Conservation (phyloP, 176 grass and related monocot genomes). For the Lolium rigidum region DNA sequence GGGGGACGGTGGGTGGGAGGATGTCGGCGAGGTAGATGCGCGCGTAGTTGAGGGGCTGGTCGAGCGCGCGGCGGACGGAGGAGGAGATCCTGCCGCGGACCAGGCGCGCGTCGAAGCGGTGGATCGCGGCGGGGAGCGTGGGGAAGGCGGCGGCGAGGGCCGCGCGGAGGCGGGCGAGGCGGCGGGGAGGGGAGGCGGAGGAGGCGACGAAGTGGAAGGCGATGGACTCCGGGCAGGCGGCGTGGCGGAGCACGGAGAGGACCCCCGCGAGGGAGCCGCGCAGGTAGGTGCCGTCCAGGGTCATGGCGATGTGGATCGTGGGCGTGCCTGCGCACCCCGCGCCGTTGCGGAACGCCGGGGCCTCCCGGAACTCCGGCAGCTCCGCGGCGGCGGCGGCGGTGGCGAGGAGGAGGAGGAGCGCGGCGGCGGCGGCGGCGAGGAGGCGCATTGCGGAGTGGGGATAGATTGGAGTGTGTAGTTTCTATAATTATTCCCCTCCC, state of each 20-base stretch:
- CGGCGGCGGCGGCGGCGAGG: constrained; percentile 25
- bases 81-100: constrained; percentile 93
- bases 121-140: constrained; percentile 70
- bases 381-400: constrained; percentile 25
- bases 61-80: constrained; percentile 92
- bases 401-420: constrained; percentile 23
- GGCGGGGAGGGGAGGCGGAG: constrained; percentile 58
- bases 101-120: constrained; percentile 84
- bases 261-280: constrained; percentile 92
- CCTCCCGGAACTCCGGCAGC: constrained; percentile 81
- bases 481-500: background rate
- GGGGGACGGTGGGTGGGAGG: constrained; percentile 66
- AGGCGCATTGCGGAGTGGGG: constrained; percentile 47
- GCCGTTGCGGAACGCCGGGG: constrained; percentile 91
- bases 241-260: constrained; percentile 89
- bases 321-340: constrained; percentile 56
- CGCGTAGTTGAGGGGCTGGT: constrained; percentile 98
- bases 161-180: constrained; percentile 61
- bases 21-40: constrained; percentile 97
- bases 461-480: constrained; percentile 18
- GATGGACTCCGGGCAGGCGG: constrained; percentile 93
- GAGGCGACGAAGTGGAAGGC: constrained; percentile 89
- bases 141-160: constrained; percentile 83
- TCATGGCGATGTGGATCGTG: constrained; percentile 96
- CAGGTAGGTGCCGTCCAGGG: constrained; percentile 91